Base-by-base conservation (phyloP, 148 eudicot genomes). In the Spergularia marina region DNA sequence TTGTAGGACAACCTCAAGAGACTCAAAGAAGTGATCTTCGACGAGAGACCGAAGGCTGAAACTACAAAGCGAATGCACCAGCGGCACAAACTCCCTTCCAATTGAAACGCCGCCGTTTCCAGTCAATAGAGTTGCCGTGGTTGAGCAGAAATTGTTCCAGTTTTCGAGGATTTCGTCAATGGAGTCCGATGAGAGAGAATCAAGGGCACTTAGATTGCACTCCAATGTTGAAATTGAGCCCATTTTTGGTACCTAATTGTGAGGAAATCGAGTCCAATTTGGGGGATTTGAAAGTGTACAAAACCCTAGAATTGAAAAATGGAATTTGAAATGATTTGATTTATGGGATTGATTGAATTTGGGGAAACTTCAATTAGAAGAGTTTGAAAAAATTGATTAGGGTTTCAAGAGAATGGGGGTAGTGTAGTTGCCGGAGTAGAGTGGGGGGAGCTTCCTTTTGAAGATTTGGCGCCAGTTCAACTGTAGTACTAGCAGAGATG, bases 91-190 rank as follows among this genome's bases (percentile, higher is more conserved):
- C 21, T 84, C 79, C 11, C 86, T 68, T 20, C 76, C 82, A 64
- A 76, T 65, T 4, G 88, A 86, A 18, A 82, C 72, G 76, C 85
- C 84, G 53, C 73, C 87, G 4, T 73, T 52, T 60, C 83, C 85
- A 17, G 84, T 70, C 11, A 94, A 71, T 57, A 94, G 77, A 15
- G 87, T 61, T 70, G 87, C 93, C 0, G 90, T 81, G 47, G 72
- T 78, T 17, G 80, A 82, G 84, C 96, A 90, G 70, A 89, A 91
- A 25, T 79, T 83, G 41, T 76, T 77, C 98, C 97, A 94, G 81
- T 80, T 83, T 16, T 85, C 85, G 49, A 73, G 4, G 16, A 94
- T 86, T 67, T 91, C 91, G 23, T 77, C 75, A 53, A 90, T 74
- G 18, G 87, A 79, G 69, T 81, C 80, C 10, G 72, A 71, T 13